Percentiles rank a stretch among this genome's conserved stretches.
Conservation (phyloP, 805 yeast genomes). For the Sugiyamaella valdiviana region DNA sequence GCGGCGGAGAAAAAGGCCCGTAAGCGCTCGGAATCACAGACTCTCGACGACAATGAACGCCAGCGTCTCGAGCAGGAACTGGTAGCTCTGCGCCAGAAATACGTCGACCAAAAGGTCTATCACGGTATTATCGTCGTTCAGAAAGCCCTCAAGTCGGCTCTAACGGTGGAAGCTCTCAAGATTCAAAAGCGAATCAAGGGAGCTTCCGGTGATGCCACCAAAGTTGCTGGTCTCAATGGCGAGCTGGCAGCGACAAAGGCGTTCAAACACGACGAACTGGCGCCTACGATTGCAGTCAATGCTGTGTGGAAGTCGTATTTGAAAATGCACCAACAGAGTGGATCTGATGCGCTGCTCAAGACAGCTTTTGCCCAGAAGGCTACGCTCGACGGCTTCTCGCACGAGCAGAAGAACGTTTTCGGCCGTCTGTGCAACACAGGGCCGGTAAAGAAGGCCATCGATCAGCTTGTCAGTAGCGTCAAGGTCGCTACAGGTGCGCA, state of each 20-base stretch:
- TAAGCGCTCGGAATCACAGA: constrained; percentile 9
- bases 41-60: constrained; percentile 6
- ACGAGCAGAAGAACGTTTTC: constrained; percentile 16
- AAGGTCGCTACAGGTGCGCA: constrained; percentile 11
- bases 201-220: constrained; percentile 1
- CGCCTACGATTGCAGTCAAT: constrained; percentile 13
- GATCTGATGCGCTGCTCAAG: constrained; percentile 8
- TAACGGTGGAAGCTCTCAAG: constrained; percentile 30
- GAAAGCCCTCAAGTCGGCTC: constrained; percentile 29
- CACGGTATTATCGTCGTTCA: constrained; percentile 24
- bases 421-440: constrained; percentile 21
- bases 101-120: constrained; percentile 29
- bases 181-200: constrained; percentile 26
- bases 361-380: constrained; percentile 11
- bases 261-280: constrained; percentile 18
- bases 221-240: constrained; percentile 3
- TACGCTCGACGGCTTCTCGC: constrained; percentile 8
- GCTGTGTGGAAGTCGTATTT: constrained; percentile 17
- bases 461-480: constrained; percentile 11
- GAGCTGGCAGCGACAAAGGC: constrained; percentile 20
- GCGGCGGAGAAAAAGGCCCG: constrained; percentile 22
- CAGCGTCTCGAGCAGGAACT: constrained; percentile 17
- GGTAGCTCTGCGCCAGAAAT: constrained; percentile 20
- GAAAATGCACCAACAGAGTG: constrained; percentile 8
- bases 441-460: constrained; percentile 16